Evolutionary conservation across 305 asterid species (phyloP).

Genomic region (Lippia alba): DNA sequence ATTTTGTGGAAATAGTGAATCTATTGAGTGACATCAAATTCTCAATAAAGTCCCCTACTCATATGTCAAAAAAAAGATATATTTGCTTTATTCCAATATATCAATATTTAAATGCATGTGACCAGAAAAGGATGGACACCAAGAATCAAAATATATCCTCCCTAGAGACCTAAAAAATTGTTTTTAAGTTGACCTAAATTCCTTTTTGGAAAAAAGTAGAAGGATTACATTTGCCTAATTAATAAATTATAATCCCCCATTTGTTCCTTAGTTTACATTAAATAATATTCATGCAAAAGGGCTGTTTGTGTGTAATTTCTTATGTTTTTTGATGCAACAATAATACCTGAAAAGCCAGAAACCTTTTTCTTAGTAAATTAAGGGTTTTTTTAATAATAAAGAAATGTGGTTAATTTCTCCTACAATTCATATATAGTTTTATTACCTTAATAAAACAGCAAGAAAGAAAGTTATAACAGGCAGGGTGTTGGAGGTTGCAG

Average conservation of each 20-base stretch:
- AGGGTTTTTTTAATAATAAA: too few relatives aligned
- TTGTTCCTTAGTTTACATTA: background rate
- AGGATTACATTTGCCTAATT: background rate
- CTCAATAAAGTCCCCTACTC: background rate
- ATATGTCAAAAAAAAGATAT: slow-evolving; percentile 1
- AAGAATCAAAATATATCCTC: background rate
- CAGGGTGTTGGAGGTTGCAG: slow-evolving; percentile 83
- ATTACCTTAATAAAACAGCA: slow-evolving; percentile 77
- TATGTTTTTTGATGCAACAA: too few relatives aligned
- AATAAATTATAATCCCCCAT: background rate
- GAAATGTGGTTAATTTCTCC: background rate
- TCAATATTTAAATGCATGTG: background rate
- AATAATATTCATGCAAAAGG: background rate
- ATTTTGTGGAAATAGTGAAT: slow-evolving; percentile 18
- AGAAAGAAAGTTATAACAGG: slow-evolving; percentile 88
- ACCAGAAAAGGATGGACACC: slow-evolving; percentile 4
- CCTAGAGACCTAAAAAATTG: background rate
- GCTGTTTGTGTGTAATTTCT: background rate
- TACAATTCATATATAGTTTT: background rate
- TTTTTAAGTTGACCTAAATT: background rate
- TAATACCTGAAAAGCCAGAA: too few relatives aligned
- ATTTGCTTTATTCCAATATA: slow-evolving; percentile 34
- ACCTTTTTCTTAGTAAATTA: too few relatives aligned
- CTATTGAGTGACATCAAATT: slow-evolving; percentile 25
- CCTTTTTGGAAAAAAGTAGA: background rate